A percentile compares a stretch with the other conserved stretches of the same genome.
phyloP scores from a whole-genome alignment of 768 basidiomycete species.

The Trametes gibbosa region DNA sequence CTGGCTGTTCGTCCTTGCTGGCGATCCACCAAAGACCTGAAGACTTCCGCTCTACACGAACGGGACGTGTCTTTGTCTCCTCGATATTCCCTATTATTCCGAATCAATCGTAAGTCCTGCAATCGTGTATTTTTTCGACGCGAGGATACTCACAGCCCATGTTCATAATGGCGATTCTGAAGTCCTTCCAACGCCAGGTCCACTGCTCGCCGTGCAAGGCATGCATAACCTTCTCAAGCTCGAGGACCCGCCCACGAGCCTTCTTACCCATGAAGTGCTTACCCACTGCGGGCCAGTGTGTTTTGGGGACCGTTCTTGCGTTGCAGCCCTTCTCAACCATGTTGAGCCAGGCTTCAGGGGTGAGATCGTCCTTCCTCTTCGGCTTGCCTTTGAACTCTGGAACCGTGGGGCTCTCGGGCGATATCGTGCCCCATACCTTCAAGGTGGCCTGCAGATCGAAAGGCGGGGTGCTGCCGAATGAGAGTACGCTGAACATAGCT shows the following conservation, averaged over 20 bases:
- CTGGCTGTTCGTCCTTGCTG: conserved; percentile 5
- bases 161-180: conserved; percentile 70
- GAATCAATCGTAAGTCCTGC: neutral
- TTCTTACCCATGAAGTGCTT: conserved; percentile 73
- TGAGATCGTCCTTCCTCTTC: conserved; percentile 53
- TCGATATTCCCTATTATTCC: conserved; percentile 20
- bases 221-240: conserved; percentile 69
- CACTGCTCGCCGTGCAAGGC: conserved; percentile 64
- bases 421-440: conserved; percentile 2
- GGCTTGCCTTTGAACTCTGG: conserved; percentile 56
- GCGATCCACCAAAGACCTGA: conserved; percentile 28
- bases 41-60: conserved; percentile 25
- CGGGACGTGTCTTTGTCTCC: conserved; percentile 25
- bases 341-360: conserved; percentile 70
- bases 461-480: neutral
- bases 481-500: conserved; percentile 3
- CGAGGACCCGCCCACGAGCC: conserved; percentile 61
- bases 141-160: conserved; percentile 68
- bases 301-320: conserved; percentile 66
- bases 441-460: conserved; percentile 9
- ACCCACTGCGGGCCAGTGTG: conserved; percentile 79
- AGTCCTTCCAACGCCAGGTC: conserved; percentile 81
- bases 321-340: conserved; percentile 65
- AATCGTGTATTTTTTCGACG: neutral
- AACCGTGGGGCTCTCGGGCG: conserved; percentile 2